A percentile compares a stretch with the other conserved stretches of the same genome.
Evolutionary conservation across 306 rosid genomes (phyloP).

Genomic region (Acacia confusa): DNA sequence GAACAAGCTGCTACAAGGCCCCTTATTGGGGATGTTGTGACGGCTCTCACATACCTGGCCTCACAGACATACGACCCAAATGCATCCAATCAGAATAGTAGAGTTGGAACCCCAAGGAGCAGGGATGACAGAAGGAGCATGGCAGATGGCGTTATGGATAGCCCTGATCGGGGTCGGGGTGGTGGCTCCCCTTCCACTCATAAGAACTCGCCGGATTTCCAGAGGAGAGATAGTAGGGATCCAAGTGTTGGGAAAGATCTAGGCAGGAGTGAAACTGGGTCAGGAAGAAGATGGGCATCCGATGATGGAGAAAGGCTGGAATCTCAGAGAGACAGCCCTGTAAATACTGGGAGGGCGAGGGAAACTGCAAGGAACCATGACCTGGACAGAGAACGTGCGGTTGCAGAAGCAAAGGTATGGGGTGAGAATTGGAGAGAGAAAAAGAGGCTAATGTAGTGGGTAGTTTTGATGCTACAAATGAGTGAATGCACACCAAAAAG

Average conservation of each 20-base stretch:
- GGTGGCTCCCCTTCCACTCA: conserved; percentile 82
- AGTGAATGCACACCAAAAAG: conserved; percentile 39
- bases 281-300: conserved; percentile 81
- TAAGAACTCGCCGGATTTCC: conserved; percentile 76
- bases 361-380: conserved; percentile 88
- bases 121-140: conserved; percentile 70
- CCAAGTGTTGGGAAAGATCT: conserved; percentile 45
- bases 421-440: conserved; percentile 97
- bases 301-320: conserved; percentile 76
- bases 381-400: conserved; percentile 90
- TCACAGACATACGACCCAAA: conserved; percentile 69
- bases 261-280: conserved; percentile 64
- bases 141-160: conserved; percentile 64
- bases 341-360: conserved; percentile 71
- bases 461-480: conserved; percentile 87
- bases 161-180: conserved; percentile 67
- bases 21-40: conserved; percentile 75
- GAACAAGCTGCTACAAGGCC: conserved; percentile 80
- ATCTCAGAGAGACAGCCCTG: conserved; percentile 81
- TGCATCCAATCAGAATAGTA: conserved; percentile 54
- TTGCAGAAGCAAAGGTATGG: conserved; percentile 97
- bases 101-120: conserved; percentile 80
- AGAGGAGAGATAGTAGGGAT: conserved; percentile 72
- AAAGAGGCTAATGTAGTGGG: conserved; percentile 77
- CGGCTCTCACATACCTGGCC: conserved; percentile 69